Percentiles rank a stretch among this genome's conserved stretches.
Conservation (phyloP, 768 basidiomycete genomes). For the Coprinopsis marcescibilis region DNA sequence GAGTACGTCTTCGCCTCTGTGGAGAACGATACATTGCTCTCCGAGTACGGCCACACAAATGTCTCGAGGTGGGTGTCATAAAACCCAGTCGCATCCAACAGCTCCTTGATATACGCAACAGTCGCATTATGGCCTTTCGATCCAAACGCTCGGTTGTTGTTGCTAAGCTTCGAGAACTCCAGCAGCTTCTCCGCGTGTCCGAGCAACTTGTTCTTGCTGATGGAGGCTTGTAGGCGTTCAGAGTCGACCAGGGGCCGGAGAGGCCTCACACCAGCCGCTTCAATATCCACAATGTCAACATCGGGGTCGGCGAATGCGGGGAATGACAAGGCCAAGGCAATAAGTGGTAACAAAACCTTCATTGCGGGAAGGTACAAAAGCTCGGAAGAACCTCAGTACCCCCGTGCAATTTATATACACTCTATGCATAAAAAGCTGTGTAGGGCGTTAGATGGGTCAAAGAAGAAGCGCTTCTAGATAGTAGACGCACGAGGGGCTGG, state of each 20-base stretch:
- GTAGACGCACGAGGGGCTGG: no score
- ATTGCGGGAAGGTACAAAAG: no score
- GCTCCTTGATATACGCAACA: slow-evolving; percentile 23
- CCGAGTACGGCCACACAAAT: slow-evolving; percentile 21
- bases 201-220: slow-evolving; percentile 17
- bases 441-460: no score
- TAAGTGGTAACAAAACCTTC: no score
- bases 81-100: slow-evolving; percentile 22
- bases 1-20: slow-evolving; percentile 11
- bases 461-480: no score
- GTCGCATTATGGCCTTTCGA: slow-evolving; percentile 25
- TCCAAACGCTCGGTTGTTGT: slow-evolving; percentile 22
- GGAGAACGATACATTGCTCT: slow-evolving; percentile 17
- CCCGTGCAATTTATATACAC: no score
- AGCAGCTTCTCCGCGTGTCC: slow-evolving; percentile 22
- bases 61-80: slow-evolving; percentile 25
- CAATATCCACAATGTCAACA: neutral
- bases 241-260: slow-evolving; percentile 1
- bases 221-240: neutral
- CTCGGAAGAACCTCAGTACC: no score
- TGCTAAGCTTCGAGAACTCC: slow-evolving; percentile 21
- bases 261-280: neutral
- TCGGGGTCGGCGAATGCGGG: neutral
- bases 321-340: neutral
- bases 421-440: no score